Percentiles rank a stretch among this genome's conserved stretches.
These are phyloP conservation scores for Talaromyces liani DNA, from an alignment of 495 filamentous ascomycete species.

Conservation along the genomic window DNA sequence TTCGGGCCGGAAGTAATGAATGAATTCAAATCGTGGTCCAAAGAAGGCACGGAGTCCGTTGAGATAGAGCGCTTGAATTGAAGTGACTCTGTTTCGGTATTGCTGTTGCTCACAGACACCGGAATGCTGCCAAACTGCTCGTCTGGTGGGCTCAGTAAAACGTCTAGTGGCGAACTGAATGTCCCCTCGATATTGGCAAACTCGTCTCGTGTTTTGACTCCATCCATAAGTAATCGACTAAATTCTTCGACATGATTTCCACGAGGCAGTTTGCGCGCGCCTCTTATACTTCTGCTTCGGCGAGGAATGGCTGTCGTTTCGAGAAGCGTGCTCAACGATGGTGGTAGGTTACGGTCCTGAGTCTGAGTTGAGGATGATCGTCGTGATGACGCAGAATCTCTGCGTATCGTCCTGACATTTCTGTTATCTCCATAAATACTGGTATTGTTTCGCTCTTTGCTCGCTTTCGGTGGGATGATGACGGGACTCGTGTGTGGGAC, in stretches of 20 bases:
- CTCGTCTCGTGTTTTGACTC: slow-evolving; percentile 27
- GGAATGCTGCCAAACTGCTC: slow-evolving; percentile 22
- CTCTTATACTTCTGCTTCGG: slow-evolving; percentile 23
- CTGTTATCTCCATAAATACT: slow-evolving; percentile 8
- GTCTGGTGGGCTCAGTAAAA: slow-evolving; percentile 41
- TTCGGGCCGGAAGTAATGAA: slow-evolving; percentile 28
- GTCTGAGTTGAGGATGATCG: slow-evolving; percentile 26
- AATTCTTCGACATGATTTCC: slow-evolving; percentile 40
- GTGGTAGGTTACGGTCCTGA: slow-evolving; percentile 26
- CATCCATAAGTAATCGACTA: slow-evolving; percentile 35
- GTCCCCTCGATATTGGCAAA: slow-evolving; percentile 18
- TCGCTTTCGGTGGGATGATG: slow-evolving; percentile 36
- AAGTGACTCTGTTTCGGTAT: slow-evolving; percentile 26
- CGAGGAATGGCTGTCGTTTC: slow-evolving; percentile 40
- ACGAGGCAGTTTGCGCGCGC: slow-evolving; percentile 29
- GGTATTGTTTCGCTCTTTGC: slow-evolving; percentile 16
- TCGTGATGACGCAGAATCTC: slow-evolving; percentile 10
- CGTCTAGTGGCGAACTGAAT: slow-evolving; percentile 29
- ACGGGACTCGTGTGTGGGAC: slow-evolving; percentile 29
- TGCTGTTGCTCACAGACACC: slow-evolving; percentile 19
- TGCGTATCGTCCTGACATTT: not conserved
- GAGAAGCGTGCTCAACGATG: slow-evolving; percentile 33
- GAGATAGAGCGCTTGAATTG: slow-evolving; percentile 48
- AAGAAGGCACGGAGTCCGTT: slow-evolving; percentile 54
- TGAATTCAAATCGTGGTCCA: slow-evolving; percentile 48